These are phyloP conservation scores for Alternaria sp. DNA, from an alignment of 2,329 filamentous ascomycete species.

Conservation along the genomic window DNA sequence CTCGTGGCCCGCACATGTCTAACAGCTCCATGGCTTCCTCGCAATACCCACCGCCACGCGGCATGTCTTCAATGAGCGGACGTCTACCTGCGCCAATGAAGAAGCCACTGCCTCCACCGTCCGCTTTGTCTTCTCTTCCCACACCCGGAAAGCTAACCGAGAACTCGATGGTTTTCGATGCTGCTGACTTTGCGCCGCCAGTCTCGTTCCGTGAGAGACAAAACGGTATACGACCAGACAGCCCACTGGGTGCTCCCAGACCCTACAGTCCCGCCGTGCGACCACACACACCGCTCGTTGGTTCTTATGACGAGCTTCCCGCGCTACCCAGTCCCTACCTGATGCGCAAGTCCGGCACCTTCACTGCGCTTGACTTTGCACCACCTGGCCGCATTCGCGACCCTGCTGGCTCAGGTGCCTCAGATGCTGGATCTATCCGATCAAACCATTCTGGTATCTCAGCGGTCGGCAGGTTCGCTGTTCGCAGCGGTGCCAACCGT, in stretches of 20 bases:
- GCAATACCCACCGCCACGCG: slow-evolving; percentile 50
- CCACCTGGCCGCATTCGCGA: slow-evolving; percentile 76
- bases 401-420: slow-evolving; percentile 44
- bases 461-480: slow-evolving; percentile 69
- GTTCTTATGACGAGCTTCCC: slow-evolving; percentile 85
- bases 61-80: slow-evolving; percentile 54
- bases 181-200: slow-evolving; percentile 89
- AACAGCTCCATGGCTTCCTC: slow-evolving; percentile 59
- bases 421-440: slow-evolving; percentile 61
- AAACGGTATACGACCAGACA: slow-evolving; percentile 69
- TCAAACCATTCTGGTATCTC: slow-evolving; percentile 84
- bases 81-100: slow-evolving; percentile 53
- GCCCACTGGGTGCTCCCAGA: slow-evolving; percentile 64
- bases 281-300: slow-evolving; percentile 78
- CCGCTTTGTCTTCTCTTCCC: slow-evolving; percentile 77
- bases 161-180: slow-evolving; percentile 72
- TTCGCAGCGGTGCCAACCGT: slow-evolving; percentile 84
- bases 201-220: slow-evolving; percentile 67
- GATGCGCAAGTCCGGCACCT: slow-evolving; percentile 79
- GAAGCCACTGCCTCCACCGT: slow-evolving; percentile 74
- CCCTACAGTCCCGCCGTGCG: slow-evolving; percentile 79
- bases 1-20: slow-evolving; percentile 55
- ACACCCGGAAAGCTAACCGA: slow-evolving; percentile 86
- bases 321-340: slow-evolving; percentile 85
- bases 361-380: slow-evolving; percentile 82